Base-by-base conservation (phyloP, 2,329 filamentous ascomycete genomes). In the Colletotrichum spinosum region DNA sequence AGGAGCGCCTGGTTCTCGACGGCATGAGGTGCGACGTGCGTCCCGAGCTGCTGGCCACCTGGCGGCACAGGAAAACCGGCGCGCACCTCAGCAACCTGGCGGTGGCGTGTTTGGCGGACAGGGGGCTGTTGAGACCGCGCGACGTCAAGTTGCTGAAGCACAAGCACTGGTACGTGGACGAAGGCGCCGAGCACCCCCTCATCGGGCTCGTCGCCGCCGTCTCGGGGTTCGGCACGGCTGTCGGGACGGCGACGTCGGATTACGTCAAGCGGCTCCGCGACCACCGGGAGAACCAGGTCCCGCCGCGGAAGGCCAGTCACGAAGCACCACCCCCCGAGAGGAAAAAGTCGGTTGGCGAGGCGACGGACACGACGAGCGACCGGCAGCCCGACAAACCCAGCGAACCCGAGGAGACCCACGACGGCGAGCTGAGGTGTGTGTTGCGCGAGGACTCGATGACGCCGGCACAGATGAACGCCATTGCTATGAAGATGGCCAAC, bases 161-260 rank as follows among this genome's bases (percentile, higher is more conserved):
- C 8, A 71, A 67, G 42, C 87, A 90, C 70, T 91, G 90, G 74
- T 86, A 90, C 62, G 86, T 88, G 0, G 87, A 90, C 60, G 84
- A 88, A 53, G 88, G 89, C 2, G 89, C 89, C 0, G 84, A 83
- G 68, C 88, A 90, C 67, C 90, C 90, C 0, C 80, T 91, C 5
- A 85, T 86, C 38, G 89, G 89, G 37, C 88, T 85, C 12, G 86
- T 90, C 9, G 87, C 86, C 39, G 90, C 92, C 0, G 77, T 92
- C 4, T 80, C 92, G 42, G 87, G 88, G 2, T 91, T 90, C 1
- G 83, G 91, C 55, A 85, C 87, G 1, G 87, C 87, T 48, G 83
- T 93, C 54, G 84, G 88, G 72, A 87, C 89, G 77, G 89, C 68
- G 17, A 70, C 71, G 12, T 69, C 70, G 0, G 69, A 73, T 37